Conservation (phyloP, 306 rosid genomes). For the Castanopsis chinensis region DNA sequence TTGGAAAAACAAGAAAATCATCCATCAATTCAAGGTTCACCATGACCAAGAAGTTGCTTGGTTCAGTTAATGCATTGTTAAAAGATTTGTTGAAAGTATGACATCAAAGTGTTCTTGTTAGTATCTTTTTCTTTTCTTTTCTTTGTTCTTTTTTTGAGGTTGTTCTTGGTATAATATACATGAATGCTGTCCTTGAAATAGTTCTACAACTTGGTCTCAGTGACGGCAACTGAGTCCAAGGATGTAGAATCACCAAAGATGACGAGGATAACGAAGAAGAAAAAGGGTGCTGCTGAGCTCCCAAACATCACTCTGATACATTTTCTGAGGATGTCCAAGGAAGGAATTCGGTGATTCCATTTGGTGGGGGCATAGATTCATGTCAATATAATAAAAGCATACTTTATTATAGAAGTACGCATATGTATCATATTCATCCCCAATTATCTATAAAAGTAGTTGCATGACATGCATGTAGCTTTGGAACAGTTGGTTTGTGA, state of each 20-base stretch:
- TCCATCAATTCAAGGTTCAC: not conserved
- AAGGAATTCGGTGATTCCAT: slow-evolving; percentile 69
- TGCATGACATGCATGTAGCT: not conserved
- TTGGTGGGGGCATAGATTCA: slow-evolving; percentile 9
- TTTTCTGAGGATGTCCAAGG: slow-evolving; percentile 81
- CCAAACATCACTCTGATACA: slow-evolving; percentile 60
- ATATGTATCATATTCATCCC: slow-evolving; percentile 21
- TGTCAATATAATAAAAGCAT: slow-evolving; percentile 27
- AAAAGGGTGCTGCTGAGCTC: slow-evolving; percentile 43
- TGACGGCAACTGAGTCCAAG: slow-evolving; percentile 37
- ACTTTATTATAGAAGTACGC: not conserved
- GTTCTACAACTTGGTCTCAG: slow-evolving; percentile 84
- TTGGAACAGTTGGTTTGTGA: not conserved
- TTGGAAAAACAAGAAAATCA: not conserved
- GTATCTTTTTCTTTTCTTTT: too few species aligned
- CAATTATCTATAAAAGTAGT: slow-evolving; percentile 27
- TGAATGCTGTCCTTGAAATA: slow-evolving; percentile 26
- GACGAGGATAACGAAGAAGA: slow-evolving; percentile 69
- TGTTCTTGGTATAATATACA: not conserved
- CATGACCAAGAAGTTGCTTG: not conserved
- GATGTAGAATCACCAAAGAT: slow-evolving; percentile 40
- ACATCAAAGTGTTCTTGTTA: too few species aligned
- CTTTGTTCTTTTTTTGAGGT: not conserved
- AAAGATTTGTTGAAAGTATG: too few species aligned
- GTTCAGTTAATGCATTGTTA: too few species aligned